Evolutionary conservation across 331 rosid species (phyloP).

Genomic region (Malus hybrid): DNA sequence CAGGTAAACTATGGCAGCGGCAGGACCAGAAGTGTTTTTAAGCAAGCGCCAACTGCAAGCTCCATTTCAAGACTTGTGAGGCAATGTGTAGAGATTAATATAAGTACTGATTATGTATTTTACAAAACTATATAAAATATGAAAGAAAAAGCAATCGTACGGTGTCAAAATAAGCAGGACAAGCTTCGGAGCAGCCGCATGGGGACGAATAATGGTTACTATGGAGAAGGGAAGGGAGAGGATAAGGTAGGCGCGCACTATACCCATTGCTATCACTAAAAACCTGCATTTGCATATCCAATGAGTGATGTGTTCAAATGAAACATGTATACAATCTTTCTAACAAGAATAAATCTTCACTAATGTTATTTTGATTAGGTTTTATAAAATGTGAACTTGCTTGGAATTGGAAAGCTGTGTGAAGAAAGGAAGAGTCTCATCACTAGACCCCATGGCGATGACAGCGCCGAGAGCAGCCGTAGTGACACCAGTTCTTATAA

Average conservation of each 20-base stretch:
- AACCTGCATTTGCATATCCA: not conserved
- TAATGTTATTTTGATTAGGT: no score
- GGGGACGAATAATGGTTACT: slow-evolving; percentile 17
- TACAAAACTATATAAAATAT: no score
- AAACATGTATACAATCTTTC: not conserved
- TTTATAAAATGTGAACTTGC: not conserved
- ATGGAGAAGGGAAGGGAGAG: slow-evolving; percentile 26
- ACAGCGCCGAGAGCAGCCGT: slow-evolving; percentile 14
- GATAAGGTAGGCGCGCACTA: slow-evolving; percentile 18
- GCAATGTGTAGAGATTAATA: no score
- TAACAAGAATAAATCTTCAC: not conserved
- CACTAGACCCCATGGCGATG: slow-evolving; percentile 13
- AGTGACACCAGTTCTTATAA: slow-evolving; percentile 14
- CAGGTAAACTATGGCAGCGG: slow-evolving; percentile 17
- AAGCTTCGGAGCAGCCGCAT: slow-evolving; percentile 10
- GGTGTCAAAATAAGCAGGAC: slow-evolving; percentile 9
- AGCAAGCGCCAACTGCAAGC: slow-evolving; percentile 9
- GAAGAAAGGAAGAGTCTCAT: slow-evolving; percentile 26
- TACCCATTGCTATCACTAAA: slow-evolving; percentile 21
- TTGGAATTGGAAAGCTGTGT: slow-evolving; percentile 22
- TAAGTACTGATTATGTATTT: no score
- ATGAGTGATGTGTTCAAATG: not conserved
- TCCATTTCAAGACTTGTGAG: not conserved
- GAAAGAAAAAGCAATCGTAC: not conserved
- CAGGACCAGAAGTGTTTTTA: slow-evolving; percentile 1